Evolutionary conservation across 441 rosid genomes (phyloP).

Genomic region (Geranium incanum): DNA sequence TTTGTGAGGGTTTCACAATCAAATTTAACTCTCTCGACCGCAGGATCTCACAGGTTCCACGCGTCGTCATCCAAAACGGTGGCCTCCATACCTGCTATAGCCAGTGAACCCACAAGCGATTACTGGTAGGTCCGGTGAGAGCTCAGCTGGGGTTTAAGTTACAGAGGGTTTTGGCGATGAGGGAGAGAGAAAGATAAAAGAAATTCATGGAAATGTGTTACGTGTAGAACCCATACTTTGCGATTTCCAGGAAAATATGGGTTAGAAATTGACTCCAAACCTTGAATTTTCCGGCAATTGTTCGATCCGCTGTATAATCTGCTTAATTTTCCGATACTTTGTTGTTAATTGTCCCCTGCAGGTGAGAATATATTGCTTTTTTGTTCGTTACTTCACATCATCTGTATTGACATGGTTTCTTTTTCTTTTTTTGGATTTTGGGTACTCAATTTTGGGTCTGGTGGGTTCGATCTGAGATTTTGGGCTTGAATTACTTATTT

Average conservation of each 20-base stretch:
- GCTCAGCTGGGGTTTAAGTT: conserved; percentile 60
- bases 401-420: neutral
- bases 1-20: no score
- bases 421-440: neutral
- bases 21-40: neutral
- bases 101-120: conserved; percentile 22
- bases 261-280: neutral
- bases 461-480: conserved; percentile 8
- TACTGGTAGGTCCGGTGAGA: conserved; percentile 40
- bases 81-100: conserved; percentile 32
- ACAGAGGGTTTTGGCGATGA: conserved; percentile 64
- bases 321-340: neutral
- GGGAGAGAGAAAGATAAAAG: conserved; percentile 15
- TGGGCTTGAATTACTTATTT: neutral
- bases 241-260: neutral
- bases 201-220: conserved; percentile 17
- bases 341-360: neutral
- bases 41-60: neutral
- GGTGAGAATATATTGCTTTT: neutral
- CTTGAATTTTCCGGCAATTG: neutral
- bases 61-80: conserved; percentile 16
- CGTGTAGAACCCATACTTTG: conserved; percentile 19
- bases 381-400: neutral
- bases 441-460: neutral
- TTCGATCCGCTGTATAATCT: neutral